phyloP scores from a whole-genome alignment of 2,329 filamentous ascomycete species.

The Aspergillus neotritici region DNA sequence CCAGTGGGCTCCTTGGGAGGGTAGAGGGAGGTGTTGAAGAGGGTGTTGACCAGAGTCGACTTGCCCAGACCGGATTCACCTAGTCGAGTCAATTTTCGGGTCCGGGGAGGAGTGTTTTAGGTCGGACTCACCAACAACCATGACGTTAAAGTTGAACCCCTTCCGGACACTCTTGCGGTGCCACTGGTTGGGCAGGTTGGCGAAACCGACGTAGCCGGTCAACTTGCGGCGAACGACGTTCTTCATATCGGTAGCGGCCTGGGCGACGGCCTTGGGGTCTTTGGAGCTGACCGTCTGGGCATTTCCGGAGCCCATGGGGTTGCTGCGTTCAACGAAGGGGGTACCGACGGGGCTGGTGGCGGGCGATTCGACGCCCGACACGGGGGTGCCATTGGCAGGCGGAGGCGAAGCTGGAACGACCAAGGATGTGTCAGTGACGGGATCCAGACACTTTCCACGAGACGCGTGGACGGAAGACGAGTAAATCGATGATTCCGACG shows the following conservation, averaged over 20 bases:
- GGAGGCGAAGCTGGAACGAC: slow-evolving; percentile 28
- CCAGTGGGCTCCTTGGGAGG: slow-evolving; percentile 98
- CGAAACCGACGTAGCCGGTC: slow-evolving; percentile 97
- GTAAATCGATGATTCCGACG: no score
- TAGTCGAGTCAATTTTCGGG: slow-evolving; percentile 34
- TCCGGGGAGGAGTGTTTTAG: background rate
- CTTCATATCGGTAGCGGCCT: slow-evolving; percentile 63
- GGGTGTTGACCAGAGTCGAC: slow-evolving; percentile 96
- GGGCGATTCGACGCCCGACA: slow-evolving; percentile 31
- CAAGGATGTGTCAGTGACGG: slow-evolving; percentile 20
- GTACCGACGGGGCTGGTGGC: slow-evolving; percentile 48
- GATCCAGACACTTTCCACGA: background rate
- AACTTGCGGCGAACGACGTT: slow-evolving; percentile 98
- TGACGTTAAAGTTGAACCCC: slow-evolving; percentile 99
- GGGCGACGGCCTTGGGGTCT: slow-evolving; percentile 55
- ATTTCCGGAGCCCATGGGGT: slow-evolving; percentile 49
- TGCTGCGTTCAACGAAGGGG: slow-evolving; percentile 54
- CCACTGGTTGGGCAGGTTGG: slow-evolving; percentile 99
- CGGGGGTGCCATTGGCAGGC: slow-evolving; percentile 27
- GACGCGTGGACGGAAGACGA: no score
- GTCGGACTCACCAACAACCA: slow-evolving; percentile 87
- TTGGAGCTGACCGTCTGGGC: slow-evolving; percentile 59
- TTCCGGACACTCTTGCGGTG: slow-evolving; percentile 99
- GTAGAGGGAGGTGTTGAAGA: slow-evolving; percentile 99
- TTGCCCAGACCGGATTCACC: slow-evolving; percentile 99